Conservation (phyloP, 768 basidiomycete species). For the Dictyophora rubrovolvata region DNA sequence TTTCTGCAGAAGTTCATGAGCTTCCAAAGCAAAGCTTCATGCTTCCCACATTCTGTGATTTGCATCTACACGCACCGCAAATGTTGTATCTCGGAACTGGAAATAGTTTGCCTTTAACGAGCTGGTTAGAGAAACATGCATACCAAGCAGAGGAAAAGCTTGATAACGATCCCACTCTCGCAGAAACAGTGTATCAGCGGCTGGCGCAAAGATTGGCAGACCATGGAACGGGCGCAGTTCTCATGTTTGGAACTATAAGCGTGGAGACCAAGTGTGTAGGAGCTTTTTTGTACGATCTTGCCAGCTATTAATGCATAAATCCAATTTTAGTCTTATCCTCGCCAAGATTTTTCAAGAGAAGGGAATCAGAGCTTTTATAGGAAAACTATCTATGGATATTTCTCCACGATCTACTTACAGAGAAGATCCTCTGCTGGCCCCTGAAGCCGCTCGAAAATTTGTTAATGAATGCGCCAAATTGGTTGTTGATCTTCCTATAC, state of each 20-base stretch:
- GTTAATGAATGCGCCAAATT: conserved; percentile 38
- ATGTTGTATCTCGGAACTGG: conserved; percentile 83
- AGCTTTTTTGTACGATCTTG: not conserved
- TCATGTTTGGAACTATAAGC: conserved; percentile 79
- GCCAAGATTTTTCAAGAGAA: conserved; percentile 61
- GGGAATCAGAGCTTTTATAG: conserved; percentile 75
- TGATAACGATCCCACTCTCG: conserved; percentile 51
- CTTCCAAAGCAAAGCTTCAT: conserved; percentile 38
- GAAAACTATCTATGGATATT: conserved; percentile 86
- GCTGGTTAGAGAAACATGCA: conserved; percentile 77
- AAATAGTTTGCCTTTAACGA: conserved; percentile 71
- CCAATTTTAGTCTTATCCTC: conserved; percentile 52
- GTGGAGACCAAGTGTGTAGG: conserved; percentile 65
- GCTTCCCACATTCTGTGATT: conserved; percentile 71
- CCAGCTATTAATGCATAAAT: not conserved
- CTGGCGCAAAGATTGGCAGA: conserved; percentile 59
- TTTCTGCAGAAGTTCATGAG: not conserved
- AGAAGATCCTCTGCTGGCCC: conserved; percentile 36
- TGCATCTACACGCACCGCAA: conserved; percentile 84
- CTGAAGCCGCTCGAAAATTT: conserved; percentile 47
- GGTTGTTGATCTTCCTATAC: conserved; percentile 29
- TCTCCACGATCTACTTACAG: conserved; percentile 62
- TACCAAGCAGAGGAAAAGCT: conserved; percentile 73
- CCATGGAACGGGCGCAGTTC: conserved; percentile 66
- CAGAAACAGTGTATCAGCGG: conserved; percentile 53